Conservation (phyloP, 441 rosid genomes). For the Bruguiera hainesii region DNA sequence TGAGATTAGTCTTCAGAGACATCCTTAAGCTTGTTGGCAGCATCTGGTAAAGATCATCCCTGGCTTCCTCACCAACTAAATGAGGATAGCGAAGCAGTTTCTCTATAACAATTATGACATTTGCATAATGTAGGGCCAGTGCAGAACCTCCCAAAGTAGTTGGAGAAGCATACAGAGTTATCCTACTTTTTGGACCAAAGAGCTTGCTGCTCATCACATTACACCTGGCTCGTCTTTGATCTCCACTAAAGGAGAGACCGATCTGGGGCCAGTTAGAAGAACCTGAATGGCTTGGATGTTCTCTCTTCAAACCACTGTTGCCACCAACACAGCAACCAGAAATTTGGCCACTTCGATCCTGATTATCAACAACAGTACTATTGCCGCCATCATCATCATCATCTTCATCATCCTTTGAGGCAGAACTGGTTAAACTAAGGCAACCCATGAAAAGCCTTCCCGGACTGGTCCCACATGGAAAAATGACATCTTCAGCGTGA, state of each 20-base stretch:
- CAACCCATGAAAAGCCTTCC: conserved; percentile 88
- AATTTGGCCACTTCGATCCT: conserved; percentile 43
- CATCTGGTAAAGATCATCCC: conserved; percentile 95
- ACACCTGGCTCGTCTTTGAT: conserved; percentile 27
- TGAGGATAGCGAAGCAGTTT: conserved; percentile 90
- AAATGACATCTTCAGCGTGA: conserved; percentile 54
- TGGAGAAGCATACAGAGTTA: conserved; percentile 48
- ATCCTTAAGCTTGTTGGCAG: conserved; percentile 73
- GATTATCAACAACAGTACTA: conserved; percentile 24
- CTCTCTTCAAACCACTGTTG: conserved; percentile 37
- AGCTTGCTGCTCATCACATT: conserved; percentile 26
- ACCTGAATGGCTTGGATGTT: conserved; percentile 25
- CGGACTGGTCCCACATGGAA: conserved; percentile 74
- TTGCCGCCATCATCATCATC: conserved; percentile 21
- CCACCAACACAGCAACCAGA: conserved; percentile 38
- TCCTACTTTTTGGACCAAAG: conserved; percentile 48
- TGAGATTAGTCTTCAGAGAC: conserved; percentile 58
- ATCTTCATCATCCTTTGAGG: conserved; percentile 42
- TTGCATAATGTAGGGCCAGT: conserved; percentile 84
- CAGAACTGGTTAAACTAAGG: conserved; percentile 69
- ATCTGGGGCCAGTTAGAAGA: conserved; percentile 24
- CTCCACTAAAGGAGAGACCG: conserved; percentile 30
- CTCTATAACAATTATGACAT: conserved; percentile 81
- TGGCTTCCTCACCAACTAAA: conserved; percentile 94
- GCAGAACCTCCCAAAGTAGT: conserved; percentile 90